phyloP scores from a whole-genome alignment of 176 grass and related monocot genomes.

The Guadua angustifolia region DNA sequence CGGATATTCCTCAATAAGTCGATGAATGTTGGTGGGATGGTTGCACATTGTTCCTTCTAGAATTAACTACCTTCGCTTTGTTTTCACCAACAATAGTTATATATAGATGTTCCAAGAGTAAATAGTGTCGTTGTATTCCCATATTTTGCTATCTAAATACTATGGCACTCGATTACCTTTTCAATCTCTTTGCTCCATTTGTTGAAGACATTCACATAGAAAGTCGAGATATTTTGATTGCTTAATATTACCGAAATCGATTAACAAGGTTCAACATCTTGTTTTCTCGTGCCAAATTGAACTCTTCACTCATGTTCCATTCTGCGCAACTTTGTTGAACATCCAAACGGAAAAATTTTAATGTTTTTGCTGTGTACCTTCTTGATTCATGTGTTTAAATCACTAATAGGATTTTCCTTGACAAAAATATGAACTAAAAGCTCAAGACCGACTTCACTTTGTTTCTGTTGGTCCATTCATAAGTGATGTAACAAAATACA shows the following conservation, averaged over 20 bases:
- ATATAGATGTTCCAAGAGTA: neutral
- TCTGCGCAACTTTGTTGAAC: slow-evolving; percentile 82
- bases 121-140: neutral
- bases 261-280: slow-evolving; percentile 28
- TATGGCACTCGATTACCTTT: neutral
- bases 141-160: neutral
- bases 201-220: neutral
- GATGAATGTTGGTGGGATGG: neutral
- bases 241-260: slow-evolving; percentile 5
- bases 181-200: neutral
- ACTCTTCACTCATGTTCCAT: slow-evolving; percentile 93
- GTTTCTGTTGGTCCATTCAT: slow-evolving; percentile 66
- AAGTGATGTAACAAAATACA: slow-evolving; percentile 96
- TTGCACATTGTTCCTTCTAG: neutral
- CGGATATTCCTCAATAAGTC: neutral
- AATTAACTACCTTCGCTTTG: neutral
- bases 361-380: slow-evolving; percentile 83
- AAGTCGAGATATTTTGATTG: neutral
- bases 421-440: neutral
- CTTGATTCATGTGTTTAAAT: slow-evolving; percentile 90
- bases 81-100: neutral
- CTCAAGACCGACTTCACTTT: slow-evolving; percentile 21
- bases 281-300: slow-evolving; percentile 89
- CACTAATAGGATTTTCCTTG: slow-evolving; percentile 26
- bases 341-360: slow-evolving; percentile 92